Evolutionary conservation across 805 yeast genomes (phyloP), one percentile per base, ranked within the genome.

Genomic region (Pichia occidentalis): DNA sequence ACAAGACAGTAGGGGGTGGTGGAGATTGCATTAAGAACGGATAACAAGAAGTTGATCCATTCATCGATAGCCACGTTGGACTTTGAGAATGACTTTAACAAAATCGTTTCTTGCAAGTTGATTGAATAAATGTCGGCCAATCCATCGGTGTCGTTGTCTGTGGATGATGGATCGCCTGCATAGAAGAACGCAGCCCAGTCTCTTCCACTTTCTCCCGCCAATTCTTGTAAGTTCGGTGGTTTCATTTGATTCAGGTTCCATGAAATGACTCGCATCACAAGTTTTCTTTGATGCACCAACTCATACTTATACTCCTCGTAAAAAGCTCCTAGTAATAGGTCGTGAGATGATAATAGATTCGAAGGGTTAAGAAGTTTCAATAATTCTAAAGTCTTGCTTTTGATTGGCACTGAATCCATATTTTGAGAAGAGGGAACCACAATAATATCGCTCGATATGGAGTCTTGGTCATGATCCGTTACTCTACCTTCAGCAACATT

Each of bases 61-160:
- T 52, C 53, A 5, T 48, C 52, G 9, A 65, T 57, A 2, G 60
- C 51, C 5, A 48, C 42, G 11, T 51, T 60, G 0, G 67, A 60
- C 3, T 64, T 57, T n/a, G 64, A 53, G 30, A 67, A 49, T 11
- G 73, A 65, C n/a, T 61, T 64, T 33, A 73, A 53, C 3, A 75
- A 68, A 3, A 73, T 61, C 0, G 75, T 64, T 46, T 73, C 80
- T 48, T 73, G 80, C 30, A 73, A 56, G 6, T 67, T 66, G 5
- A 73, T 44, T 5, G 70, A 57, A 37, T 66, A 64, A 1, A 73
- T 30, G 43, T 67, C 71, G 10, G 48, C 47, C 16, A 33, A 36
- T 11, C 42, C 42, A 22, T 34, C 34, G 16, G 21, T 30, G 26
- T 35, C 32, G 7, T 11, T 7, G 9, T 36, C 23, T 7, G 11